Base-by-base conservation (phyloP, 202 grass and related monocot genomes). In the Eragrostis tef region DNA sequence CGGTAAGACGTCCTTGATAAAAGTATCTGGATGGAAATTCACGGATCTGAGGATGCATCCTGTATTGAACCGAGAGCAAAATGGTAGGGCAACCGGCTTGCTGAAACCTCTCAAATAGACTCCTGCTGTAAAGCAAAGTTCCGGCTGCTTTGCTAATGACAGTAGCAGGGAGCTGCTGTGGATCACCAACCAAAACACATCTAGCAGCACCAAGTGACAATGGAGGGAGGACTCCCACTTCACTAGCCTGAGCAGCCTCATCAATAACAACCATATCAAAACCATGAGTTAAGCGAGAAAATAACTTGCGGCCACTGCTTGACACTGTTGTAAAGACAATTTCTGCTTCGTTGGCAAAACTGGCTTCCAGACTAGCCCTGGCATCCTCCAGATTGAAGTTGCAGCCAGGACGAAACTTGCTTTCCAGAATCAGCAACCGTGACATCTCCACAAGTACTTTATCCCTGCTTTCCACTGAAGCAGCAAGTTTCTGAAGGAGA, bases 221-320 rank as follows among this genome's bases (percentile, higher is more conserved):
- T 19, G 97, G 91, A 77, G 97, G 97, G 22, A 99, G 89, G 41
- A 94, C 84, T 78, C 87, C 97, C 72, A 99, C 90, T 86, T 99
- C 97, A 87, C 97, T 99, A 39, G 97, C 97, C 57, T 99, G 97
- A 81, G 97, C 97, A 56, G 97, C 97, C 84, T 99, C 97, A 88
- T 99, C 97, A 67, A 99, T 96, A 54, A 99, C 97, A 12, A 99
- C 91, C 97, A 99, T 99, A 88, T 99, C 97, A 59, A 99, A 99
- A 69, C 97, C 97, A 88, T 99, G 97, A 83, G 85, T 93, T 43
- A 99, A 89, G 50, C 91, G 92, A 75, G 97, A 99, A 87, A 99
- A 99, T 82, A 99, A 85, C 77, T 90, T 99, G 14, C 93, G 91
- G 8, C 97, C 97, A 16, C 92, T 96, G 74, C 97, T 99, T 51